These are phyloP conservation scores for Besnoitia besnoiti DNA, from an alignment of 169 alveolate species.

Conservation along the genomic window DNA sequence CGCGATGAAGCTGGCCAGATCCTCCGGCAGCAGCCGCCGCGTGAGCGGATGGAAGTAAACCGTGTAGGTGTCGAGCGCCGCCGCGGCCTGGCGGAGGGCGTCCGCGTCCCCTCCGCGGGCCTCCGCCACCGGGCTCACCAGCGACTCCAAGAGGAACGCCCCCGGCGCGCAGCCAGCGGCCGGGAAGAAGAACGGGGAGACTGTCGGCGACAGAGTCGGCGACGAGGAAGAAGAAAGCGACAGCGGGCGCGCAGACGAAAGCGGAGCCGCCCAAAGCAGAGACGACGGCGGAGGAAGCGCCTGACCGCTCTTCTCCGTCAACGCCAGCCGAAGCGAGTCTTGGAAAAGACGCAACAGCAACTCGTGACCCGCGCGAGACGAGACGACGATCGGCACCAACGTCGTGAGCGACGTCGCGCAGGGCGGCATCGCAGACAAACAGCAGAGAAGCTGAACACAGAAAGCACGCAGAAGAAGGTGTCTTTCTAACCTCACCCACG, in stretches of 20 bases:
- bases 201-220: neutral
- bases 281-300: neutral
- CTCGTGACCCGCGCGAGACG: conserved; percentile 1
- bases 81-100: neutral
- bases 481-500: too few species aligned
- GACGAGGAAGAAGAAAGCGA: neutral
- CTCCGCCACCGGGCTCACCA: too few species aligned
- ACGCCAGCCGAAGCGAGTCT: neutral
- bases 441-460: conserved; percentile 12
- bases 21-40: conserved; percentile 29
- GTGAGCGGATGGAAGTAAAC: conserved; percentile 18
- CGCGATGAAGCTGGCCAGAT: neutral
- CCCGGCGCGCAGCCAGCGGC: neutral
- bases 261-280: neutral
- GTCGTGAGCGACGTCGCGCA: neutral
- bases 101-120: too few species aligned
- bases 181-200: neutral
- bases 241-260: neutral
- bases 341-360: neutral
- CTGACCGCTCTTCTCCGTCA: neutral
- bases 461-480: neutral
- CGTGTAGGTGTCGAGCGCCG: neutral
- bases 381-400: conserved; percentile 17
- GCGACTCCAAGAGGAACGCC: neutral
- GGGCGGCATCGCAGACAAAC: conserved; percentile 20